A percentile compares a stretch with the other conserved stretches of the same genome.
Conservation (phyloP, 352 stramenopile genomes). For the Globisporangium paroecandrum region DNA sequence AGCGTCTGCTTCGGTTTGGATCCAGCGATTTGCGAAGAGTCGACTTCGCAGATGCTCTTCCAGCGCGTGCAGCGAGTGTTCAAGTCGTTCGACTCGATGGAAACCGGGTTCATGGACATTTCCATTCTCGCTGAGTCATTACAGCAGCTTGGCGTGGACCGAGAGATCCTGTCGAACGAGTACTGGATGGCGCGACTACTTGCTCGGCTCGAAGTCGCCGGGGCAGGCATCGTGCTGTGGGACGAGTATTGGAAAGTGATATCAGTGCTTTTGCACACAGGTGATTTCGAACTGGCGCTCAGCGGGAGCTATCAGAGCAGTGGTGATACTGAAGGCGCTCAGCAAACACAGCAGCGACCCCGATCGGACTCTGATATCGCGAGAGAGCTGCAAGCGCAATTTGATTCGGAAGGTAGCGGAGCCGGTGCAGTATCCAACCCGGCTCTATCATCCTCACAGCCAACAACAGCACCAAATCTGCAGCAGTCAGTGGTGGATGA, state of each 20-base stretch:
- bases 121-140: conserved; percentile 57
- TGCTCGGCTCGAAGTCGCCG: conserved; percentile 54
- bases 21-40: conserved; percentile 50
- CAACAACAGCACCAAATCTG: neutral
- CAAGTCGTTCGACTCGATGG: conserved; percentile 82
- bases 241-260: conserved; percentile 90
- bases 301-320: conserved; percentile 38
- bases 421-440: neutral
- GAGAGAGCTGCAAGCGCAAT: conserved; percentile 69
- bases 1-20: conserved; percentile 84
- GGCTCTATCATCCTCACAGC: neutral
- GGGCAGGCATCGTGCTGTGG: conserved; percentile 90
- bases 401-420: conserved; percentile 47
- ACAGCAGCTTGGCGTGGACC: conserved; percentile 55
- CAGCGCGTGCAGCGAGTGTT: conserved; percentile 88
- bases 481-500: conserved; percentile 5
- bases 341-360: conserved; percentile 14
- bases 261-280: conserved; percentile 72
- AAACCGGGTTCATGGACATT: conserved; percentile 86
- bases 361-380: conserved; percentile 73
- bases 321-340: neutral
- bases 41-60: conserved; percentile 69
- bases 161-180: conserved; percentile 47
- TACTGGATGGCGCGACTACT: conserved; percentile 66
- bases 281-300: conserved; percentile 62